Conservation (phyloP, 2,329 filamentous ascomycete genomes). For the Diaporthe sp. region DNA sequence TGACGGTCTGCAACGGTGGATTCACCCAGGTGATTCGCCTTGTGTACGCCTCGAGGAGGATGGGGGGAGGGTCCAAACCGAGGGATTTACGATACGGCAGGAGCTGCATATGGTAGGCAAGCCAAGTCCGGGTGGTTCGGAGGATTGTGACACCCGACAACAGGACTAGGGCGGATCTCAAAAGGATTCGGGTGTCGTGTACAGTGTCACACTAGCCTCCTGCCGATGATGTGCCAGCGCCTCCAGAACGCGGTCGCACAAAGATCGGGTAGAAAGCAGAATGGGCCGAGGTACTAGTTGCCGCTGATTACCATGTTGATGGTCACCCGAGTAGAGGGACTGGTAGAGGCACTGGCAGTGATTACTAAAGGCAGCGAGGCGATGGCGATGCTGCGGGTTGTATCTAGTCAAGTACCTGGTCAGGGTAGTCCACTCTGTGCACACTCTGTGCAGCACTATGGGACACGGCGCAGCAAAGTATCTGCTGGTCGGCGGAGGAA, state of each 20-base stretch:
- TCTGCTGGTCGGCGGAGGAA: neutral
- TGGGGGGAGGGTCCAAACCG: neutral
- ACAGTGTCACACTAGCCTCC: constrained; percentile 8
- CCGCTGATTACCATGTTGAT: neutral
- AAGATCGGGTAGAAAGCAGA: neutral
- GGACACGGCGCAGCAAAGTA: neutral
- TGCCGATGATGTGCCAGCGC: neutral
- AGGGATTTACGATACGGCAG: neutral
- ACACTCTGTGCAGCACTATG: neutral
- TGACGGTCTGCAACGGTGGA: constrained; percentile 7
- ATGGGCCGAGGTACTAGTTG: no score
- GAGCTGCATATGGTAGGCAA: constrained; percentile 8
- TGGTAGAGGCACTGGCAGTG: no score
- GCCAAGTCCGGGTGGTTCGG: constrained; percentile 12
- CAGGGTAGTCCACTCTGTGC: neutral
- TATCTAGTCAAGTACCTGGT: neutral
- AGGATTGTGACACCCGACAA: constrained; percentile 26
- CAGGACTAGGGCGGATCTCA: constrained; percentile 12
- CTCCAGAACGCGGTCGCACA: neutral
- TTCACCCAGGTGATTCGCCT: neutral
- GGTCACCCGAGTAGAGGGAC: neutral
- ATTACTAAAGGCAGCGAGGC: neutral
- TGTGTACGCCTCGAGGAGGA: neutral
- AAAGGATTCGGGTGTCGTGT: constrained; percentile 15
- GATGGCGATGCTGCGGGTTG: neutral